Base-by-base conservation (phyloP, 257 asterid species). In the Gynochthodes officinalis region DNA sequence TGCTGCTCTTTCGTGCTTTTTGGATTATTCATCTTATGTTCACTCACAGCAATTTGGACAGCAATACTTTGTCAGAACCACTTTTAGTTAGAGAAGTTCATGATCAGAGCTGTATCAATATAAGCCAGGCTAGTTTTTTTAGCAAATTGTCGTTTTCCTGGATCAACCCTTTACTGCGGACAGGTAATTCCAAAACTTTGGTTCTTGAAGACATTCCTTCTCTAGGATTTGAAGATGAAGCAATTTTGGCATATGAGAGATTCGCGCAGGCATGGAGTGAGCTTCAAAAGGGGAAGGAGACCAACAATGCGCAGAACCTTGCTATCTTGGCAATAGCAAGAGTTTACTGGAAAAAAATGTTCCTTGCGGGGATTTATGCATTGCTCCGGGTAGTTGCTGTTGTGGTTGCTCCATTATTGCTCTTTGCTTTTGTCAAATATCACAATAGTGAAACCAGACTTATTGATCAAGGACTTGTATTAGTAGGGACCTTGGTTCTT, bases 221-320 rank as follows among this genome's bases (percentile, higher is more conserved):
- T 80, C 58, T 90, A 64, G 88, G 78, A 64, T 64, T 70, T 15
- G 93, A 90, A 23, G 97, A 90, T 62, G 92, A 83, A 76, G 86
- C 93, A 33, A 48, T 54, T 64, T 15, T 79, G 60, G 91, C 86
- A 2, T 84, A 72, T n/a, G 80, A 33, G 73, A 81, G 78, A 58
- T 82, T 90, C 13, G 44, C 73, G 14, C 82, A 58, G 48, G 88
- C 82, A 9, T 88, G 89, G 95, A 60, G 43, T 35, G 15, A n/a
- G 11, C 49, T 80, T 70, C 80, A 72, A 35, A 69, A 69, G 28
- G 85, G 75, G 69, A 81, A 77, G 52, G 46, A 78, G 57, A 12
- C 27, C 0, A 70, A 76, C 46, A 60, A 32, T 72, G 67, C 72
- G 5, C 69, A 42, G 27, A 79, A 85, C 70, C 61, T 70, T 25